phyloP scores from a whole-genome alignment of 179 eudicot genomes.

The Gypsophila paniculata region DNA sequence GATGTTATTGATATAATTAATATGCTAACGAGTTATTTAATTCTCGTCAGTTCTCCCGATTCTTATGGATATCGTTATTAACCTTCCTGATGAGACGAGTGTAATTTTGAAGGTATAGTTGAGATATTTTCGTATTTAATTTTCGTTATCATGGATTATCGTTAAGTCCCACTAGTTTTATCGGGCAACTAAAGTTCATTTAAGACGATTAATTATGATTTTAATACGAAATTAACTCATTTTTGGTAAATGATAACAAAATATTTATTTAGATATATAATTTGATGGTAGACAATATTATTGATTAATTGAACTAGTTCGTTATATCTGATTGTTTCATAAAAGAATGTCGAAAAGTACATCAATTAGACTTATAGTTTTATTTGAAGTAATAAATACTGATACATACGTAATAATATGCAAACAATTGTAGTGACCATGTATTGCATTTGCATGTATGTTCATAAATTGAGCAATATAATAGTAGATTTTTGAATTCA shows the following conservation, averaged over 20 bases:
- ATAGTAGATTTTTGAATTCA: too few species aligned
- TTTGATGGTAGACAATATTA: too few species aligned
- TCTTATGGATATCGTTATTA: slow-evolving; percentile 65
- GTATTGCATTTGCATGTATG: slow-evolving; percentile 13
- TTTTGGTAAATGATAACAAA: not conserved
- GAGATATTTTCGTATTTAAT: not conserved
- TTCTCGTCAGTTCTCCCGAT: slow-evolving; percentile 74
- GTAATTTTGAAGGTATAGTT: slow-evolving; percentile 69
- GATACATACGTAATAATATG: too few species aligned
- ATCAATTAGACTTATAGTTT: too few species aligned
- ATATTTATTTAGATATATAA: not conserved
- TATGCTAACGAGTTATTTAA: not conserved
- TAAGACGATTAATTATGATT: not conserved
- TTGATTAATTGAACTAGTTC: too few species aligned
- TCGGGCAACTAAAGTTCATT: not conserved
- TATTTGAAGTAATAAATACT: too few species aligned
- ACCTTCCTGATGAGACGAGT: slow-evolving; percentile 75
- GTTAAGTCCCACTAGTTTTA: not conserved
- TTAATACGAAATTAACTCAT: too few species aligned
- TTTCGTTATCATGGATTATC: not conserved
- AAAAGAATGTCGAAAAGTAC: too few species aligned
- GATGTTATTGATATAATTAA: not conserved
- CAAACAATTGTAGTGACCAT: not conserved
- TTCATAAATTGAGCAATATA: slow-evolving; percentile 18
- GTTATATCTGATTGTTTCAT: too few species aligned